Base-by-base conservation (phyloP, 306 rosid species). In the Heteromeles arbutifolia region DNA sequence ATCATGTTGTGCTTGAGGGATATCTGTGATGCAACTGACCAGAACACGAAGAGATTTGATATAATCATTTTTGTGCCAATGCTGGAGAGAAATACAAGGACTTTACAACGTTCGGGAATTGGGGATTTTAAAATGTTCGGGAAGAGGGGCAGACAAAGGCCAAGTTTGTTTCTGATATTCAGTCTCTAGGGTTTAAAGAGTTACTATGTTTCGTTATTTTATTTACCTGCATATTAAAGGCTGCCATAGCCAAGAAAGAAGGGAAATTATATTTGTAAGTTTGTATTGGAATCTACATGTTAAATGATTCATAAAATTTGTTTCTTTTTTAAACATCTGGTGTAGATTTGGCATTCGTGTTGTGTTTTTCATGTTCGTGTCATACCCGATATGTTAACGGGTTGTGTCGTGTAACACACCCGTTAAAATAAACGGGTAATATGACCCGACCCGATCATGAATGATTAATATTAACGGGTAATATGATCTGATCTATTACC, bases 1-100 rank as follows among this genome's bases (percentile, higher is more conserved):
- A 82, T 53, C 85, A 84, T 85, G 81, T 86, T 73, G 74, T 88
- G 48, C 77, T 94, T 37, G 95, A 91, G 84, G 93, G 89, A 57
- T 83, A 84, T 81, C 75, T 90, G 41, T 73, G 64, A 69, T 89
- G 52, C 56, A 69, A 71, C 65, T 41, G 73, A 77, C 39, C 48
- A 15, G 61, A 65, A 37, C 14, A 53, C 41, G 14, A 12, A 12
- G 18, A 14, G 34, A 24, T 28, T 15, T 44, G n/a, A 50, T 22
- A 12, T 43, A 22, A 43, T 22, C 6, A 4, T 44, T 24, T 44
- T 43, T 57, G 28, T 25, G 34, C 52, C 5, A 25, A 32, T 32
- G 19, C 34, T 3, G 72, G 25, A 69, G 14, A 69, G 57, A 59
- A 25, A 25, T 25, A 25, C 31, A 12, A 59, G 34, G 70, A 48